A percentile compares a stretch with the other conserved stretches of the same genome.
These are phyloP conservation scores for Penicillium tannophilum DNA, from an alignment of 495 filamentous ascomycete species.

Conservation along the genomic window DNA sequence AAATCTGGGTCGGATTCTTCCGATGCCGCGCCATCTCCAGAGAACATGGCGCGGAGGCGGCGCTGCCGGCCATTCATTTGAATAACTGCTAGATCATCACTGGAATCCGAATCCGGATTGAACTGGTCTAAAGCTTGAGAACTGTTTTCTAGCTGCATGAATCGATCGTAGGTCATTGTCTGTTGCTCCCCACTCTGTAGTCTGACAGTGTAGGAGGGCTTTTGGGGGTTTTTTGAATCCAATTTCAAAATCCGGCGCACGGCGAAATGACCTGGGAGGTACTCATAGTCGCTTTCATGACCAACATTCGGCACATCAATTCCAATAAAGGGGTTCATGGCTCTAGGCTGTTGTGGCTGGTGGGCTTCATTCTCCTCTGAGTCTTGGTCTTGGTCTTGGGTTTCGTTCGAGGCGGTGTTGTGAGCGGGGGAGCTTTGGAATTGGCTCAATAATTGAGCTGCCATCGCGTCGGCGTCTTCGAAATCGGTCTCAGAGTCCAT, in stretches of 20 bases:
- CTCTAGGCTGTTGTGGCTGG: neutral
- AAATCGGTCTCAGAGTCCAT: neutral
- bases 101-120: slow-evolving; percentile 20
- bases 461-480: slow-evolving; percentile 24
- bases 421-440: slow-evolving; percentile 7
- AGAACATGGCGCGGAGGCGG: neutral
- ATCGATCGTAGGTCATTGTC: slow-evolving; percentile 28
- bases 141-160: slow-evolving; percentile 39
- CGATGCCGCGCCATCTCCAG: slow-evolving; percentile 19
- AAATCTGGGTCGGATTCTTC: slow-evolving; percentile 9
- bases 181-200: slow-evolving; percentile 48
- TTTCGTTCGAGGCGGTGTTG: neutral
- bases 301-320: slow-evolving; percentile 37
- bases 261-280: slow-evolving; percentile 47
- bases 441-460: slow-evolving; percentile 22
- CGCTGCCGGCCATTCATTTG: neutral
- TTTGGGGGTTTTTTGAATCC: slow-evolving; percentile 25
- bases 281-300: slow-evolving; percentile 50
- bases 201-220: slow-evolving; percentile 44
- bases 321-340: slow-evolving; percentile 24
- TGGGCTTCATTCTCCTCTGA: neutral
- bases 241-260: slow-evolving; percentile 44
- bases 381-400: neutral
- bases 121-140: slow-evolving; percentile 30
- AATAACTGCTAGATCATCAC: slow-evolving; percentile 2